phyloP scores from a whole-genome alignment of 2,329 filamentous ascomycete genomes.

The Aspergillus pseudoviridinutans region DNA sequence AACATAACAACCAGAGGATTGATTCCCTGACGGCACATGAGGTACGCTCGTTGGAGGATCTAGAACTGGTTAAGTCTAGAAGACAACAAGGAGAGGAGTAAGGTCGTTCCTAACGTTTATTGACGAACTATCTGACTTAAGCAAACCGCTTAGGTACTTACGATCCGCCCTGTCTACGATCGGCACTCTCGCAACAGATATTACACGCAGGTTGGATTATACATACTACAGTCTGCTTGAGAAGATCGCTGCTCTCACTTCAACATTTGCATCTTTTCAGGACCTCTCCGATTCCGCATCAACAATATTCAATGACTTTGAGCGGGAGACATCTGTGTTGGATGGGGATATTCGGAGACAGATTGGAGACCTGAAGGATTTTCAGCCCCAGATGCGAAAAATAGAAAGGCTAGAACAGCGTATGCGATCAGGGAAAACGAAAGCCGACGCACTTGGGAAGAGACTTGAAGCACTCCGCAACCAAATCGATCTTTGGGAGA shows the following conservation, averaged over 20 bases:
- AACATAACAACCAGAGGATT: slow-evolving; percentile 23
- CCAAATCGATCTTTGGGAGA: slow-evolving; percentile 42
- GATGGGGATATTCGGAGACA: slow-evolving; percentile 37
- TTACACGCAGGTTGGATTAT: slow-evolving; percentile 45
- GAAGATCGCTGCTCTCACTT: slow-evolving; percentile 38
- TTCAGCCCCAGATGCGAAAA: slow-evolving; percentile 35
- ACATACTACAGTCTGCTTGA: slow-evolving; percentile 48
- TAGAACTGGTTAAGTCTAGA: slow-evolving; percentile 45
- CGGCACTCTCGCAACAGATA: slow-evolving; percentile 37
- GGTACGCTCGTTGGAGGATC: slow-evolving; percentile 31
- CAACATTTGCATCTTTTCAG: slow-evolving; percentile 40
- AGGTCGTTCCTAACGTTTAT: slow-evolving; percentile 39
- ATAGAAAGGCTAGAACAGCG: slow-evolving; percentile 36
- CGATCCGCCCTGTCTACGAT: slow-evolving; percentile 34
- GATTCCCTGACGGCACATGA: slow-evolving; percentile 27
- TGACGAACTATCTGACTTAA: slow-evolving; percentile 2
- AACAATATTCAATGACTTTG: slow-evolving; percentile 36
- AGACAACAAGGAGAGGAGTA: slow-evolving; percentile 78
- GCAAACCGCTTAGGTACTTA: slow-evolving; percentile 21
- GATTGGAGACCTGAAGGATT: slow-evolving; percentile 34
- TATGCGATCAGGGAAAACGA: slow-evolving; percentile 34
- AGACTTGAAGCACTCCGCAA: slow-evolving; percentile 37
- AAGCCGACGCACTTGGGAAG: slow-evolving; percentile 33
- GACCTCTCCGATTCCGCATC: slow-evolving; percentile 36
- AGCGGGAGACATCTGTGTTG: slow-evolving; percentile 32